These are phyloP conservation scores for Taxillus chinensis DNA, from an alignment of 164 flowering plant genomes.

Conservation along the genomic window DNA sequence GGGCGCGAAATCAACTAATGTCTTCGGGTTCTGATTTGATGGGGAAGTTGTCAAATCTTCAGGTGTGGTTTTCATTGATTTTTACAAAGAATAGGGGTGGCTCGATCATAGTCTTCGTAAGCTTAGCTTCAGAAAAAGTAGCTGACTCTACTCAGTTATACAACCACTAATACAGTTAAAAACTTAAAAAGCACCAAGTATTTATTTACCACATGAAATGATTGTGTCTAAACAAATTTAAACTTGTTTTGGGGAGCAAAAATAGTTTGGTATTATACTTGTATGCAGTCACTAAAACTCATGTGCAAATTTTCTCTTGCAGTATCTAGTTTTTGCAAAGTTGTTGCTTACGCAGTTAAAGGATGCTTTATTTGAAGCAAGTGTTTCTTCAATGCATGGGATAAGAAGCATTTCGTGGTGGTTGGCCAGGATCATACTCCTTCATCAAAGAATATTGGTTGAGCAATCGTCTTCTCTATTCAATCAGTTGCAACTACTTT, in stretches of 20 bases:
- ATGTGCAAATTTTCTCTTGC: slow-evolving; percentile 7
- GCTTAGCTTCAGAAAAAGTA: no score
- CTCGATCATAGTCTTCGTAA: no score
- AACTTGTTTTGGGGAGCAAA: no score
- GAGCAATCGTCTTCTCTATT: slow-evolving; percentile 55
- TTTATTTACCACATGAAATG: no score
- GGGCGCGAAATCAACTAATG: slow-evolving; percentile 75
- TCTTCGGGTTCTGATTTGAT: slow-evolving; percentile 65
- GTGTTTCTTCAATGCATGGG: slow-evolving; percentile 14
- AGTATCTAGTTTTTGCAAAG: slow-evolving; percentile 84
- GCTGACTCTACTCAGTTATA: no score
- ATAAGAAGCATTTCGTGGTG: slow-evolving; percentile 64
- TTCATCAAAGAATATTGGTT: slow-evolving; percentile 43
- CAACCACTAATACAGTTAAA: no score
- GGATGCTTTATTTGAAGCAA: slow-evolving; percentile 39
- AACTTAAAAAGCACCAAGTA: no score
- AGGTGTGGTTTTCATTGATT: slow-evolving; percentile 30
- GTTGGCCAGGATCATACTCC: slow-evolving; percentile 30
- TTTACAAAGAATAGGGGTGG: background rate
- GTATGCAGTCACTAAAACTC: background rate
- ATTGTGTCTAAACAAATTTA: no score
- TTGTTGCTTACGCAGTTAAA: slow-evolving; percentile 52
- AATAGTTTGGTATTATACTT: no score
- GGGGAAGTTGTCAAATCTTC: slow-evolving; percentile 55
- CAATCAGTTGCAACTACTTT: slow-evolving; percentile 49